Evolutionary conservation across 805 yeast genomes (phyloP), one percentile per base, ranked within the genome.

Genomic region (Candida insectalens): DNA sequence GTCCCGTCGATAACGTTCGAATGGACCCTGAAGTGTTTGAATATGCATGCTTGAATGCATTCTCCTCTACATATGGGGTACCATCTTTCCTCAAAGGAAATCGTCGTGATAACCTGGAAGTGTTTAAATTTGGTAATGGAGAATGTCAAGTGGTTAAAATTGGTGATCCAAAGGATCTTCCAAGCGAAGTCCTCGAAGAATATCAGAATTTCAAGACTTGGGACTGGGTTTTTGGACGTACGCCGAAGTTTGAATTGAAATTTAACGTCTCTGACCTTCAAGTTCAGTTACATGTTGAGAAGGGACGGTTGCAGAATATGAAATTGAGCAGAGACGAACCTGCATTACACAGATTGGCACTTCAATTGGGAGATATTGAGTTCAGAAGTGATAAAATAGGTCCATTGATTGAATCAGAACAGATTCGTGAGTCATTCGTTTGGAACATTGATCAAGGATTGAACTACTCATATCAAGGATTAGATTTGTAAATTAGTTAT

Each of bases 221-320:
- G 82, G 60, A 70, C 2, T 88, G 95, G 95, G 71, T 60, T 25
- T 85, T 60, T 53, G 88, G 85, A 1, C 62, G 67, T 15, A 80
- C 95, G 0, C 96, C 96, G 1, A 65, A 62, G 38, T 92, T 89
- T 51, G 62, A 67, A 27, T 74, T 82, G 37, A 59, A 65, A 19
- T 73, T 83, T 37, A 46, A 48, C 1, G 50, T 81, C 14, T 47
- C 46, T 3, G 51, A 56, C 4, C 16, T 43, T 6, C 33, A 26
- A 41, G 50, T 38, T 52, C 60, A 9, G 41, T 63, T 43, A 35
- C 32, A 13, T 69, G 76, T 85, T 3, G 77, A 68, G 5, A 74
- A 71, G 37, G 82, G 83, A 1, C 18, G 34, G 1, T 33, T 53
- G 4, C 29, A 33, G 3, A 38, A 38, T 5, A 20, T 48, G 9